Evolutionary conservation across 2,329 filamentous ascomycete species (phyloP).

Genomic region (Capronia americana): DNA sequence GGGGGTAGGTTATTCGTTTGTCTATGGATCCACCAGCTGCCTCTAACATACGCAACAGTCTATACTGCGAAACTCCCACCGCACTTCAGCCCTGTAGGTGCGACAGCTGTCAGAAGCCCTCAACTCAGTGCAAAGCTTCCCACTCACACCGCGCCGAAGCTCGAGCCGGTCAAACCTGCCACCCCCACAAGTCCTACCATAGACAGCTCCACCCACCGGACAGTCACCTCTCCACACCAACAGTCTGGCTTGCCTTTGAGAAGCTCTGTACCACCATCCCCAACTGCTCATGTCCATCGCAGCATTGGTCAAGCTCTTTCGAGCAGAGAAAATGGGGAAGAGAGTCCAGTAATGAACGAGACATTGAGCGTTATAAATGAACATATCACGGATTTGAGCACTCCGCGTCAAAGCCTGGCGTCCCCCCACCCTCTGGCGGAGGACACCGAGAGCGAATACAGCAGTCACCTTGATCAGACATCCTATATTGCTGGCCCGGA

Average conservation of each 20-base stretch:
- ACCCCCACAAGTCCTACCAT: slow-evolving; percentile 14
- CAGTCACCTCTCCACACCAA: slow-evolving; percentile 22
- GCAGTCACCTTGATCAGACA: slow-evolving; percentile 73
- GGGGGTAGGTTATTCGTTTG: slow-evolving; percentile 47
- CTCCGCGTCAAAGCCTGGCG: slow-evolving; percentile 60
- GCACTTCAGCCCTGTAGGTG: slow-evolving; percentile 28
- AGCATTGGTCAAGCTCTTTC: slow-evolving; percentile 55
- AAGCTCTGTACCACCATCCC: slow-evolving; percentile 47
- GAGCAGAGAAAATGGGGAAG: slow-evolving; percentile 59
- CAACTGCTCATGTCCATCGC: slow-evolving; percentile 48
- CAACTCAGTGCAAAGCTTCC: slow-evolving; percentile 16
- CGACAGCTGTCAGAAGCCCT: slow-evolving; percentile 16
- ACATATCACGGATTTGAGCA: slow-evolving; percentile 87
- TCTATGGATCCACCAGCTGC: background rate
- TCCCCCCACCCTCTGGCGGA: slow-evolving; percentile 47
- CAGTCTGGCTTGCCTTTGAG: slow-evolving; percentile 41
- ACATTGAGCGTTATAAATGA: slow-evolving; percentile 96
- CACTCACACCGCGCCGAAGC: slow-evolving; percentile 1
- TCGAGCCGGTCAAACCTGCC: slow-evolving; percentile 39
- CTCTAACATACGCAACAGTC: slow-evolving; percentile 31
- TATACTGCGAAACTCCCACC: slow-evolving; percentile 39
- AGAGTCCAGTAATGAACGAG: slow-evolving; percentile 86
- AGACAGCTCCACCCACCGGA: slow-evolving; percentile 4
- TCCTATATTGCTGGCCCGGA: slow-evolving; percentile 95
- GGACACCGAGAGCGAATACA: slow-evolving; percentile 85